Percentiles rank a stretch among this genome's conserved stretches.
Conservation (phyloP, 2,329 filamentous ascomycete genomes). For the Diaporthe helianthi region DNA sequence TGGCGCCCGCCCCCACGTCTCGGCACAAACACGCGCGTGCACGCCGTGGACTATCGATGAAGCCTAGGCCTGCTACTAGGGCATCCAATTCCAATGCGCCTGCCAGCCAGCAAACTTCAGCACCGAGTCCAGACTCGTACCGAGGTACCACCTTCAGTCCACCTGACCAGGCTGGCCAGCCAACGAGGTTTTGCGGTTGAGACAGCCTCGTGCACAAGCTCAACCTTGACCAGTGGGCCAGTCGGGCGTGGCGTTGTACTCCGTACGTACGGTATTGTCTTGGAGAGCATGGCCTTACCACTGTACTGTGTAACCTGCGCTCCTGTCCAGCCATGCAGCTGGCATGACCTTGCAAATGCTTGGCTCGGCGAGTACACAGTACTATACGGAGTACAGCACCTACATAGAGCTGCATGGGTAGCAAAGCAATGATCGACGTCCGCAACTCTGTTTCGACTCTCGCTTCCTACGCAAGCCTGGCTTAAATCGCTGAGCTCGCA, state of each 20-base stretch:
- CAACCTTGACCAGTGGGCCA: constrained; percentile 1
- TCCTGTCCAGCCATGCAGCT: background rate
- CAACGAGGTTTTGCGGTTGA: constrained; percentile 1
- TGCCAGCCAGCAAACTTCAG: constrained; percentile 16
- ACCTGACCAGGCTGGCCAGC: constrained; percentile 22
- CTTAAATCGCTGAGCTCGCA: too few species aligned
- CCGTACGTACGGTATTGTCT: background rate
- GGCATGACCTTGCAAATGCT: constrained; percentile 13
- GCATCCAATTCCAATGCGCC: background rate
- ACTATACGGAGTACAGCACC: too few species aligned
- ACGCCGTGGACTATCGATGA: background rate
- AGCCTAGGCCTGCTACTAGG: background rate
- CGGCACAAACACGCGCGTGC: constrained; percentile 12
- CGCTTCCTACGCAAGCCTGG: background rate
- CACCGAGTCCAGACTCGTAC: constrained; percentile 21
- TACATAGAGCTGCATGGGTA: too few species aligned
- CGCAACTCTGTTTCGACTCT: background rate
- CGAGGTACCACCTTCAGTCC: constrained; percentile 7
- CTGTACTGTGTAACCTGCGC: background rate
- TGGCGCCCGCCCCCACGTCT: constrained; percentile 23
- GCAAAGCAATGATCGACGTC: constrained; percentile 4
- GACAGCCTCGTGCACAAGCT: constrained; percentile 19
- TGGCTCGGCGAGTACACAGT: constrained; percentile 10
- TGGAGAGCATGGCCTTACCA: constrained; percentile 2
- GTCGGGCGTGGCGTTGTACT: background rate